phyloP scores from a whole-genome alignment of 2,329 filamentous ascomycete species.

The Pseudocercospora fuligena region DNA sequence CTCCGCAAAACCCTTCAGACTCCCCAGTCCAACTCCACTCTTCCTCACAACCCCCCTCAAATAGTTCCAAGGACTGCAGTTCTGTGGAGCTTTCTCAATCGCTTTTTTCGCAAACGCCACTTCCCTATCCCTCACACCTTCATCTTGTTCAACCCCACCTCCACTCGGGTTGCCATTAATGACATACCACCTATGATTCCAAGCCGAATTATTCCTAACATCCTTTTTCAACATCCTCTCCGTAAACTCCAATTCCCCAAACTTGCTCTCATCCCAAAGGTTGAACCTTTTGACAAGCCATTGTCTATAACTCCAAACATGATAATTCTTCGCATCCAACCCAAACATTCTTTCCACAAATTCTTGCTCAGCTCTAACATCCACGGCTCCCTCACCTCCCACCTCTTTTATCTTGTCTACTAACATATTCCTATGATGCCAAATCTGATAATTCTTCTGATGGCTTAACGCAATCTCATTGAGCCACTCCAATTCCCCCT shows the following conservation, averaged over 20 bases:
- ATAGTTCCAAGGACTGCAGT: conserved; percentile 94
- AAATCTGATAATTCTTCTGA: conserved; percentile 99
- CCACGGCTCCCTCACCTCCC: not conserved
- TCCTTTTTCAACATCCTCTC: conserved; percentile 77
- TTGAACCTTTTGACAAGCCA: conserved; percentile 70
- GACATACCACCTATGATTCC: conserved; percentile 97
- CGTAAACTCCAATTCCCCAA: conserved; percentile 69
- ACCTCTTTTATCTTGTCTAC: conserved; percentile 55
- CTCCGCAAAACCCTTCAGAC: conserved; percentile 59
- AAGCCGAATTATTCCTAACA: conserved; percentile 94
- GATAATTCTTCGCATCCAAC: conserved; percentile 94
- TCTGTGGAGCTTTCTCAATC: conserved; percentile 83
- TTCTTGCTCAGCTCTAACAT: conserved; percentile 59
- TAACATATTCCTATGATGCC: conserved; percentile 68
- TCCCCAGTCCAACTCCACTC: conserved; percentile 57
- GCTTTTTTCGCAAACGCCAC: conserved; percentile 69
- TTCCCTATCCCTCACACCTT: conserved; percentile 72
- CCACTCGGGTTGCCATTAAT: conserved; percentile 66
- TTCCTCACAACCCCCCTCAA: conserved; percentile 75
- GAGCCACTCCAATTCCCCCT: conserved; percentile 81
- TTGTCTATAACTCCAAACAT: conserved; percentile 96
- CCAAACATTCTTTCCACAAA: conserved; percentile 83
- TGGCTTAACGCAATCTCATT: conserved; percentile 81
- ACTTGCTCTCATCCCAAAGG: conserved; percentile 49
- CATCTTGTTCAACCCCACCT: conserved; percentile 44